phyloP scores from a whole-genome alignment of 2,329 filamentous ascomycete species.

The Penicillium sp. region DNA sequence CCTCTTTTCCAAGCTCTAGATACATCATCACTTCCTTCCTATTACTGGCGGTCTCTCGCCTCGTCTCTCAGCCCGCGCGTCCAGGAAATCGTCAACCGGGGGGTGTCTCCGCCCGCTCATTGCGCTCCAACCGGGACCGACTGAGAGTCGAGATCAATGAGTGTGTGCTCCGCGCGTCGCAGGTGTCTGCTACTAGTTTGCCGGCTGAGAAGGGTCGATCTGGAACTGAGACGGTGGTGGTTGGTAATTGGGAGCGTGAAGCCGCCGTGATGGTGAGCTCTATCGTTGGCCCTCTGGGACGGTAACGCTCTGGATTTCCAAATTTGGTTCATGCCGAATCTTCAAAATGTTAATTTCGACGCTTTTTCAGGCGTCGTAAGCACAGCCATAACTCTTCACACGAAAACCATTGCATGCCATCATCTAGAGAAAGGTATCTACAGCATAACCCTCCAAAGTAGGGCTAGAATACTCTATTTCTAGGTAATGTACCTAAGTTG shows the following conservation, averaged over 20 bases:
- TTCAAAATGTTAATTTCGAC: neutral
- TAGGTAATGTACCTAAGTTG: too few relatives aligned
- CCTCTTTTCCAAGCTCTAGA: conserved; percentile 75
- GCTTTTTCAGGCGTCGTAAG: neutral
- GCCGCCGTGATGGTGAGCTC: conserved; percentile 91
- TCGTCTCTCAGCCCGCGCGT: conserved; percentile 71
- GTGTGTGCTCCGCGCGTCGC: conserved; percentile 74
- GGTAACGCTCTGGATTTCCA: conserved; percentile 13
- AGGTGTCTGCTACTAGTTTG: conserved; percentile 57
- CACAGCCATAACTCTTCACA: neutral
- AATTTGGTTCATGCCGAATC: neutral
- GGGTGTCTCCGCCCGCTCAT: conserved; percentile 75
- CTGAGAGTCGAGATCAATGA: conserved; percentile 76
- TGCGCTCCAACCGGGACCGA: conserved; percentile 69
- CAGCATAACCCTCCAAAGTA: too few relatives aligned
- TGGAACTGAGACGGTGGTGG: conserved; percentile 45
- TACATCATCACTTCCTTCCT: conserved; percentile 78
- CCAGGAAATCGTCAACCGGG: conserved; percentile 80
- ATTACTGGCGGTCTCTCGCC: conserved; percentile 90
- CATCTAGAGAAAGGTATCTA: neutral
- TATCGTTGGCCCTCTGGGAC: conserved; percentile 58
- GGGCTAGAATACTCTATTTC: too few relatives aligned
- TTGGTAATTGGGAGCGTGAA: conserved; percentile 76
- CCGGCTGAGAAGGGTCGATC: conserved; percentile 45
- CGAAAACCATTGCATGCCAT: neutral